phyloP scores from a whole-genome alignment of 129 eudicot genomes.

The carrot (Daucus carota) region DNA sequence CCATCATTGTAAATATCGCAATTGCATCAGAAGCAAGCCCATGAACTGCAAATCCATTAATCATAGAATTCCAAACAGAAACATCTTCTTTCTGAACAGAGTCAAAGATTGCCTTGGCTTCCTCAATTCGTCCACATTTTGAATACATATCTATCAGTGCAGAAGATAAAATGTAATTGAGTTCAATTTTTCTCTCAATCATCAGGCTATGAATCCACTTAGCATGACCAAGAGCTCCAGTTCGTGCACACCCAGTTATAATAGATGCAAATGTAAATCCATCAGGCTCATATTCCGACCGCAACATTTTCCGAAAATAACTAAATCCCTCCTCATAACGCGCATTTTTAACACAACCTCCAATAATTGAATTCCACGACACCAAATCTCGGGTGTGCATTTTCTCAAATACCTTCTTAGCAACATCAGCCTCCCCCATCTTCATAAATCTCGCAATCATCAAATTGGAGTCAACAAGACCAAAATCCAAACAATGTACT shows the following conservation, averaged over 20 bases:
- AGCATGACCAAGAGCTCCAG: conserved; percentile 68
- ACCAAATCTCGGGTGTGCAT: conserved; percentile 58
- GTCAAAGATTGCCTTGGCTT: conserved; percentile 44
- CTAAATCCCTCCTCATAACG: conserved; percentile 55
- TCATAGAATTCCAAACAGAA: conserved; percentile 85
- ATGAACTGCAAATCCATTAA: conserved; percentile 77
- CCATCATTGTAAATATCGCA: conserved; percentile 45
- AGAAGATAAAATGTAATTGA: conserved; percentile 55
- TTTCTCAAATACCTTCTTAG: conserved; percentile 43
- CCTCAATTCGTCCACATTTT: conserved; percentile 69
- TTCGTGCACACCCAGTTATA: conserved; percentile 56
- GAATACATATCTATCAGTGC: conserved; percentile 82
- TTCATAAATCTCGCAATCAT: conserved; percentile 59
- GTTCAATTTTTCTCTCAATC: conserved; percentile 36
- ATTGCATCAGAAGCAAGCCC: conserved; percentile 80
- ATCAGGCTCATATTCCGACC: conserved; percentile 53
- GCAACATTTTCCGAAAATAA: conserved; percentile 53
- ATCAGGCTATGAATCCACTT: conserved; percentile 62
- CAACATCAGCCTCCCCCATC: conserved; percentile 46
- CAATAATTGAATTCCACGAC: conserved; percentile 74
- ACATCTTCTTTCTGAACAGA: conserved; percentile 32
- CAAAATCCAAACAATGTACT: conserved; percentile 25
- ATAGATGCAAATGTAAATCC: conserved; percentile 77
- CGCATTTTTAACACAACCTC: conserved; percentile 57
- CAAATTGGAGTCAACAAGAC: conserved; percentile 39